Evolutionary conservation across 1,284 basidiomycete genomes (phyloP), one percentile per base, ranked within the genome.

Genomic region (Ganoderma boninense): DNA sequence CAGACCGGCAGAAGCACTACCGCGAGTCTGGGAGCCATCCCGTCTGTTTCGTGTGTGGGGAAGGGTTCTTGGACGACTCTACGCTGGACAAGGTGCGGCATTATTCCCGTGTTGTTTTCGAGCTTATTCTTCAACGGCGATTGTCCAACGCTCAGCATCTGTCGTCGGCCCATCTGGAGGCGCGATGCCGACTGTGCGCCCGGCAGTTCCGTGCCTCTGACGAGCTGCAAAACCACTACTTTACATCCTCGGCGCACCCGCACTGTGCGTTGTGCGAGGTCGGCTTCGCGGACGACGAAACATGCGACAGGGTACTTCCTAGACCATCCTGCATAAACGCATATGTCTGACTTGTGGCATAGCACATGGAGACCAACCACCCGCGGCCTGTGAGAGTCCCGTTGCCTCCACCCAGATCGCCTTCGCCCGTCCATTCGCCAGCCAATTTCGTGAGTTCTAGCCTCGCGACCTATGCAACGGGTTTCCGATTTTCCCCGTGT

Each of bases 291-390:
- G 71, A 74, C 32, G 73, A 74, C 44, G 62, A 43, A 4, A 44
- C 69, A 0, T 76, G 71, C 68, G 68, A 69, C 44, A 67, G 56
- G 64, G 75, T 76, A 56, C 5, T 67, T n/a, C 4, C 5, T 3
- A 26, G 23, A 14, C 46, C 35, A 3, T 20, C 0, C 6, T 29
- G n/a, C 29, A 56, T 14, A 23, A 43, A 29, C 26, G 16, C 6
- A 23, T 32, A 26, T 32, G 2, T 16, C 32, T 38, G 16, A 56
- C 10, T 13, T 20, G 0, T 11, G 13, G 7, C n/a, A 32, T 59
- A 73, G 71, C 73, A 75, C 44, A 75, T 75, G 70, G 29, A 61
- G 32, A 67, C 65, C 29, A 73, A 69, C 40, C 71, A 75, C 26
- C 73, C 71, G 0, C 68, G 68, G n/a, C 72, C 67, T 13, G 68